A percentile compares a stretch with the other conserved stretches of the same genome.
These are phyloP conservation scores for Dictyostelium firmibasis DNA, from an alignment of 78 protist genomes.

Conservation along the genomic window DNA sequence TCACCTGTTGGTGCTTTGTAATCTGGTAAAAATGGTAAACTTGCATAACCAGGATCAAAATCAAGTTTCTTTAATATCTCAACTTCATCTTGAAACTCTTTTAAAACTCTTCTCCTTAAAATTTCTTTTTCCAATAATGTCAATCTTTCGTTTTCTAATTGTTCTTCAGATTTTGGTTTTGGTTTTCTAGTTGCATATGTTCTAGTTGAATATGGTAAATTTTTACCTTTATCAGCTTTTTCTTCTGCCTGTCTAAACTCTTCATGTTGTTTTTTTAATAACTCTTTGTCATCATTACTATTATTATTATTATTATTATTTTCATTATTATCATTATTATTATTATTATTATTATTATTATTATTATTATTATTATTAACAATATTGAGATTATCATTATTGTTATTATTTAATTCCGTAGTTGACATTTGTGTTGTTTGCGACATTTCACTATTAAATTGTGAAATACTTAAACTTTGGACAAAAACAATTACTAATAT, in stretches of 20 bases:
- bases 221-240: neutral
- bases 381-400: neutral
- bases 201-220: neutral
- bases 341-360: neutral
- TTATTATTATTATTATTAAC: neutral
- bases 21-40: neutral
- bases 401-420: neutral
- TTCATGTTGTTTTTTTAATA: neutral
- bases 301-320: neutral
- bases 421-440: neutral
- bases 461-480: slow-evolving; percentile 6
- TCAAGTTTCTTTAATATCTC: neutral
- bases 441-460: neutral
- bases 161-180: neutral
- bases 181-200: neutral
- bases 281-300: neutral
- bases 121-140: neutral
- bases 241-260: neutral
- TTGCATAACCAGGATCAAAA: slow-evolving; percentile 10
- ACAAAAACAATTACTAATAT: neutral
- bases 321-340: neutral
- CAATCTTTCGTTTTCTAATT: neutral
- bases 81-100: neutral
- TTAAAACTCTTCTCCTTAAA: neutral
- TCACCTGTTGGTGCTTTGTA: neutral